Base-by-base conservation (phyloP, 192 early-diverging fungal genomes). In the Lobosporangium transversale region DNA sequence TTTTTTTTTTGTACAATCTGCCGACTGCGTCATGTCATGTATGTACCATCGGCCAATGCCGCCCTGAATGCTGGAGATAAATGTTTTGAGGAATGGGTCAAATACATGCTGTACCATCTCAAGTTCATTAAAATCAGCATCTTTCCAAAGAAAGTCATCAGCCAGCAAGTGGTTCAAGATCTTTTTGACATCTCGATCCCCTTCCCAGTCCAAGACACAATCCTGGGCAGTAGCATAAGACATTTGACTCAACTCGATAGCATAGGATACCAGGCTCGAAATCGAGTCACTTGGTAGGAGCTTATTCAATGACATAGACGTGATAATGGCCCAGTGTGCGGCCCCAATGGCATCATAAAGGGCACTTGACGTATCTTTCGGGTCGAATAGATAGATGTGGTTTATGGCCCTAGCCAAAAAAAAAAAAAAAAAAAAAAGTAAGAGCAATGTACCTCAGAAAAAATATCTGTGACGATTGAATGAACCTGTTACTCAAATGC, bases 71-170 rank as follows among this genome's bases (percentile, higher is more conserved):
- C 32, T 54, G 35, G 51, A 63, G 29, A 63, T 53, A 32, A 64
- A 64, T 20, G 50, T 64, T 64, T 54, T 54, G 62, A 64, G 52
- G 47, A 62, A 62, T 7, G 47, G 60, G 21, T 62, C 49, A 20
- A 50, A 62, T 10, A 62, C 7, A 33, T 64, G 62, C 26, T 54
- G 20, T 20, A 64, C 62, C 62, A 64, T 43, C 44, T 54, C 62
- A 20, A 53, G 52, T n/a, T 64, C 35, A 50, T 54, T 64, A 26
- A 43, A 54, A 17, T 54, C 62, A 30, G 52, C 51, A 21, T 20
- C 30, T 27, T 64, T 64, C 52, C 52, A 64, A 14, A 54, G 50
- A 44, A 53, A 54, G 32, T 64, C 52, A 35, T 54, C 52, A 32
- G 52, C 36, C 40, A 64, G 40, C 31, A 62, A 29, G 61, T 42